Percentiles rank a stretch among this genome's conserved stretches.
These are phyloP conservation scores for Kluyveromyces marxianus DNA, from an alignment of 1,139 yeast species.

Conservation along the genomic window DNA sequence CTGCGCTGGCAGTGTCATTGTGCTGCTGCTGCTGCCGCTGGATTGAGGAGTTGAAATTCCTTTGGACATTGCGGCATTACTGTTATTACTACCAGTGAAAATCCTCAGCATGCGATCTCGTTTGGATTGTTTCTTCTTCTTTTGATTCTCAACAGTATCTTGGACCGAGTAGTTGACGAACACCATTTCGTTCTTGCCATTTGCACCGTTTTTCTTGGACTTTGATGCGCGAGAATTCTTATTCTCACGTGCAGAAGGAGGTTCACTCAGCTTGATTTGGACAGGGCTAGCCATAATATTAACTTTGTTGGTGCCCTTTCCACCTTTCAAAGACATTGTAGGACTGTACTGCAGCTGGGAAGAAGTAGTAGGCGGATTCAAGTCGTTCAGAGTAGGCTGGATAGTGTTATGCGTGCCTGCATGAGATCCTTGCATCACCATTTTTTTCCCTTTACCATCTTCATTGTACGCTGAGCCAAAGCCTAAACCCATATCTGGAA, in stretches of 20 bases:
- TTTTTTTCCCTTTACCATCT: background rate
- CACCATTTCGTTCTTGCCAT: slow-evolving; percentile 21
- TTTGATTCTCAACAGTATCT: slow-evolving; percentile 15
- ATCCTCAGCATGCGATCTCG: slow-evolving; percentile 26
- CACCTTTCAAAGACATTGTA: slow-evolving; percentile 7
- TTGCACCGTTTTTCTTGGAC: slow-evolving; percentile 13
- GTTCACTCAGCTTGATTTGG: slow-evolving; percentile 24
- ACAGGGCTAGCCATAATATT: slow-evolving; percentile 25
- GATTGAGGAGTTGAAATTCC: background rate
- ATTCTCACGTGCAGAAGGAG: slow-evolving; percentile 10
- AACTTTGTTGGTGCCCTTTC: slow-evolving; percentile 7
- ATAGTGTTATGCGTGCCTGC: background rate
- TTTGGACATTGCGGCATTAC: background rate
- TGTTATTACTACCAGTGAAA: slow-evolving; percentile 15
- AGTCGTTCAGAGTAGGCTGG: slow-evolving; percentile 1
- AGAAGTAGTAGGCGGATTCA: slow-evolving; percentile 2
- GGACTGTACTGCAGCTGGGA: slow-evolving; percentile 6
- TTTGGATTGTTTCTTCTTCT: slow-evolving; percentile 24
- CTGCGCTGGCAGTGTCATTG: background rate
- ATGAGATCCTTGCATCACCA: background rate
- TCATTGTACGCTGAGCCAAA: background rate
- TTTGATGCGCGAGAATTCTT: slow-evolving; percentile 13
- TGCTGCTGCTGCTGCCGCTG: background rate
- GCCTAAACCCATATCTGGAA: background rate
- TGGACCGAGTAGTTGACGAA: slow-evolving; percentile 31